Conservation (phyloP, 75 land plant species). For the Selaginella moellendorffii region DNA sequence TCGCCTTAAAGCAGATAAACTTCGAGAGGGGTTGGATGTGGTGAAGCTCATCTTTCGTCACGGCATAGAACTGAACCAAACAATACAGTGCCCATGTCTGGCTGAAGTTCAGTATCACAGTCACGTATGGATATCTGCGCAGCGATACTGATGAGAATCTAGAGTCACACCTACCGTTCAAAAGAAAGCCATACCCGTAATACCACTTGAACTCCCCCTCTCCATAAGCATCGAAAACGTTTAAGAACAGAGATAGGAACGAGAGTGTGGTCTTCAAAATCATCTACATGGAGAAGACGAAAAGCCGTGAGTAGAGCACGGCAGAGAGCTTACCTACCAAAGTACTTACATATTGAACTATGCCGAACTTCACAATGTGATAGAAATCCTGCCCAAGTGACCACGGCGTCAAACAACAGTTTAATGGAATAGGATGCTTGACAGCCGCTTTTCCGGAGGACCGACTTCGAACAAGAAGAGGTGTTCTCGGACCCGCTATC, state of each 20-base stretch:
- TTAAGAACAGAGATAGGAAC: slow-evolving; percentile 58
- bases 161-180: neutral
- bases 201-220: slow-evolving; percentile 83
- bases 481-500: slow-evolving; percentile 22
- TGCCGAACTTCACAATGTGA: slow-evolving; percentile 50
- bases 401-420: slow-evolving; percentile 41
- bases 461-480: slow-evolving; percentile 30
- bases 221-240: slow-evolving; percentile 52
- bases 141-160: slow-evolving; percentile 6
- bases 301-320: neutral
- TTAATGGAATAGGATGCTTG: slow-evolving; percentile 23
- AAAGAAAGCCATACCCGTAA: slow-evolving; percentile 46
- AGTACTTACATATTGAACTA: slow-evolving; percentile 79
- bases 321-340: neutral
- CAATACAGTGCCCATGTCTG: slow-evolving; percentile 95
- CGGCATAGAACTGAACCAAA: slow-evolving; percentile 65
- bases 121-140: slow-evolving; percentile 77
- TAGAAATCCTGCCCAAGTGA: slow-evolving; percentile 46
- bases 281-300: slow-evolving; percentile 38
- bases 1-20: slow-evolving; percentile 86
- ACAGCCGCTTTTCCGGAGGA: slow-evolving; percentile 18
- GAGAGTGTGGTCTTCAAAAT: slow-evolving; percentile 66
- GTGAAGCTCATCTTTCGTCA: slow-evolving; percentile 48
- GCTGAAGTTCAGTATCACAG: slow-evolving; percentile 78
- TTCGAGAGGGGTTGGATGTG: slow-evolving; percentile 67